Evolutionary conservation across 176 grass and related monocot species (phyloP).

Genomic region (Cenchrus purpureus): DNA sequence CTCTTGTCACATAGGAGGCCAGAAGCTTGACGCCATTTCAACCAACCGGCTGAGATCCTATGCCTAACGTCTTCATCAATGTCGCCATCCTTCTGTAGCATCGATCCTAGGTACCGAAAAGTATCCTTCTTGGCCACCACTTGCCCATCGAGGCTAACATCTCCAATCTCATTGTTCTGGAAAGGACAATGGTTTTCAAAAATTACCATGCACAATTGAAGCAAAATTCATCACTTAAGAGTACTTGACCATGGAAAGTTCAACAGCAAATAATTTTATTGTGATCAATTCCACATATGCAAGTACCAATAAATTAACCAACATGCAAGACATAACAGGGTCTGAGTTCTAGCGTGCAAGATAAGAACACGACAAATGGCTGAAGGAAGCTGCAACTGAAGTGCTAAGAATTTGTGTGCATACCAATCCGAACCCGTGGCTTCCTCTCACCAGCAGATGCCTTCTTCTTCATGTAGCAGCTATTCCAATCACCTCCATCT

Average conservation of each 20-base stretch:
- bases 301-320: not conserved
- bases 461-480: constrained; percentile 88
- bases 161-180: too few species aligned
- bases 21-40: too few species aligned
- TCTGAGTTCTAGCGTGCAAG: not conserved
- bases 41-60: too few species aligned
- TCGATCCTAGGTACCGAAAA: too few species aligned
- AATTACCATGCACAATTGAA: not conserved
- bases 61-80: too few species aligned
- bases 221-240: not conserved
- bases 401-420: not conserved
- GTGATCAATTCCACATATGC: not conserved
- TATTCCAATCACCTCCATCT: constrained; percentile 95
- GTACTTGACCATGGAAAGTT: not conserved
- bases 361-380: not conserved
- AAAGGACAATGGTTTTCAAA: not conserved
- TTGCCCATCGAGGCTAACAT: too few species aligned
- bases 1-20: too few species aligned
- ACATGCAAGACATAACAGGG: not conserved
- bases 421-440: constrained; percentile 52
- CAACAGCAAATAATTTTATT: constrained; percentile 3
- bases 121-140: too few species aligned
- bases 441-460: constrained; percentile 52
- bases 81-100: too few species aligned
- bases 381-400: not conserved